phyloP scores from a whole-genome alignment of 2,329 filamentous ascomycete species.

The Magnaporthiopsis poae region DNA sequence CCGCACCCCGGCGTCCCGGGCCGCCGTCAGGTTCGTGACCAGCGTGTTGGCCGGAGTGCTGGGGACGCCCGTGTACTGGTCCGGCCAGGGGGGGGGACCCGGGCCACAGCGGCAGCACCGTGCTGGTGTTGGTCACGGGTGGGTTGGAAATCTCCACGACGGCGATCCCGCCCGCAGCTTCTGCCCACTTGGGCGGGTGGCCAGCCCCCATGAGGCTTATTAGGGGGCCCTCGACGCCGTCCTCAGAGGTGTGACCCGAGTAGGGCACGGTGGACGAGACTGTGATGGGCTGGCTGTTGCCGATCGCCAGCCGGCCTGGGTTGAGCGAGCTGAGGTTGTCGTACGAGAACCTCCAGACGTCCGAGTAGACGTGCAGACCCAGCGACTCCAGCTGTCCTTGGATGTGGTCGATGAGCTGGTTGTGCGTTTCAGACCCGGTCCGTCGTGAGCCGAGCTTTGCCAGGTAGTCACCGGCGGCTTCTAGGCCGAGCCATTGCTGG shows the following conservation, averaged over 20 bases:
- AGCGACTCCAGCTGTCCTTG: not conserved
- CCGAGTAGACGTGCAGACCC: slow-evolving; percentile 1
- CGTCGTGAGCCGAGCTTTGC: slow-evolving; percentile 2
- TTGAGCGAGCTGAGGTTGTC: not conserved
- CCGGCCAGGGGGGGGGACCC: not conserved
- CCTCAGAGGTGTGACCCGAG: not conserved
- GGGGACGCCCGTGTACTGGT: not conserved
- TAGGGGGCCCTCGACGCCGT: not conserved
- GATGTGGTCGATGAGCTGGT: slow-evolving; percentile 4
- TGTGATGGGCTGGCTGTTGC: not conserved
- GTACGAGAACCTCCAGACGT: not conserved
- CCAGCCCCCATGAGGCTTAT: not conserved
- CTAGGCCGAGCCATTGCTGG: too few species aligned
- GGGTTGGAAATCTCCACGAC: slow-evolving; percentile 3
- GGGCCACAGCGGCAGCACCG: not conserved
- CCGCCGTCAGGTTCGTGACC: not conserved
- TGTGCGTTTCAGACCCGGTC: not conserved
- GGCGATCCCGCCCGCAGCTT: not conserved
- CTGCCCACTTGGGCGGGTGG: not conserved
- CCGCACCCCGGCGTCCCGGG: not conserved
- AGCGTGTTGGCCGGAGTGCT: not conserved
- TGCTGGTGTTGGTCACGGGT: not conserved
- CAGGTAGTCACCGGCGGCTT: not conserved
- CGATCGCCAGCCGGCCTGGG: not conserved
- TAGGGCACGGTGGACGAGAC: slow-evolving; percentile 1